These are phyloP conservation scores for Paecilomyces niveus DNA, from an alignment of 2,329 filamentous ascomycete genomes.

Conservation along the genomic window DNA sequence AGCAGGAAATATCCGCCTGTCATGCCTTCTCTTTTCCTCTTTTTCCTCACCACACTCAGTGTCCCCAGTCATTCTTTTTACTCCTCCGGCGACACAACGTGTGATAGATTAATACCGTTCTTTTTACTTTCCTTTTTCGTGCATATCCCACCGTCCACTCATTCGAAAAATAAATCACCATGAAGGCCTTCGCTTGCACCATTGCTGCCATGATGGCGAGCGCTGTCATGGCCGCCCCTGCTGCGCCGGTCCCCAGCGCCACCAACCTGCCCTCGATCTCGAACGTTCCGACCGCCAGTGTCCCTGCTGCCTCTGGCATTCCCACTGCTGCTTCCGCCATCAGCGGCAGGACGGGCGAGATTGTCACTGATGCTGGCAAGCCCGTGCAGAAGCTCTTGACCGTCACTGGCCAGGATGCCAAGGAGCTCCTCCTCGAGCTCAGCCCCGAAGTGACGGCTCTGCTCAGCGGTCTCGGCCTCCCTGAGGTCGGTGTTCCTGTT, in stretches of 20 bases:
- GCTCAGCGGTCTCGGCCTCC: constrained; percentile 21
- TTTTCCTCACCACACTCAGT: background rate
- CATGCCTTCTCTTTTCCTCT: background rate
- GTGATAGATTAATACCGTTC: background rate
- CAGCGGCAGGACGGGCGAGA: background rate
- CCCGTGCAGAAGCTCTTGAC: constrained; percentile 8
- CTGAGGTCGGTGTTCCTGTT: constrained; percentile 16
- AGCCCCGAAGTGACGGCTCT: constrained; percentile 21
- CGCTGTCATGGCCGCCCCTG: background rate
- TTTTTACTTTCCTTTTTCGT: background rate
- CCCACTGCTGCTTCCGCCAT: background rate
- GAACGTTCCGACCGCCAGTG: background rate
- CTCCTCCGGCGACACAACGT: background rate
- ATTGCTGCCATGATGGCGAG: background rate
- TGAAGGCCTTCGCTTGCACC: background rate
- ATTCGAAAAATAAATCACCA: background rate
- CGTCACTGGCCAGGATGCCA: constrained; percentile 20
- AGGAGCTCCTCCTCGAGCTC: constrained; percentile 25
- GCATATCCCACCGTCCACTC: background rate
- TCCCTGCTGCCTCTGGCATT: background rate
- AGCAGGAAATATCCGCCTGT: background rate
- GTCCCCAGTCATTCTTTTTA: background rate
- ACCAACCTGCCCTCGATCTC: background rate
- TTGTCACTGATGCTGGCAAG: background rate
- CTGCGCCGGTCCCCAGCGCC: background rate